These are phyloP conservation scores for Hypoxylon subgilvum DNA, from an alignment of 495 filamentous ascomycete species.

Conservation along the genomic window DNA sequence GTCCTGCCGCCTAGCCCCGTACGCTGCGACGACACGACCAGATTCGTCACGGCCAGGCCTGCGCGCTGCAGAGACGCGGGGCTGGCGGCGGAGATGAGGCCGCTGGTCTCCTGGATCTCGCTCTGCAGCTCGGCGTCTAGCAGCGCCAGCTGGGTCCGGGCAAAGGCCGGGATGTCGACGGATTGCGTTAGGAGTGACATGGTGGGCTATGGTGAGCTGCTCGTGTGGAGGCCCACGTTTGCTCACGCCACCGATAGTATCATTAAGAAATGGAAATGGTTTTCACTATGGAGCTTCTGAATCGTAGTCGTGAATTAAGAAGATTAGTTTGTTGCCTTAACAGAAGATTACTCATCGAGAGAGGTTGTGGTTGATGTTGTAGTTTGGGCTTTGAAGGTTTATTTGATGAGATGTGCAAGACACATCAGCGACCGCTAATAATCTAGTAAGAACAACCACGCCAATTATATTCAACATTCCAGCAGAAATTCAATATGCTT, in stretches of 20 bases:
- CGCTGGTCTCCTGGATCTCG: conserved; percentile 74
- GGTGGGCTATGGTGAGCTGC: not conserved
- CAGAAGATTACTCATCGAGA: not conserved
- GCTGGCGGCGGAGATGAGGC: conserved; percentile 71
- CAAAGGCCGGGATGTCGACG: conserved; percentile 77
- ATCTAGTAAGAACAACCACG: not conserved
- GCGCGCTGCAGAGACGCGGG: conserved; percentile 80
- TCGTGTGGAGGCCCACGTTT: not conserved
- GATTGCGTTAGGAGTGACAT: conserved; percentile 51
- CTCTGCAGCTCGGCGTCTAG: conserved; percentile 78
- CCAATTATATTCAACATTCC: no score
- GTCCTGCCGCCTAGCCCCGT: conserved; percentile 90
- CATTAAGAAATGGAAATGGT: no score
- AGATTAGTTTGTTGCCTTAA: no score
- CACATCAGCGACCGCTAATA: not conserved
- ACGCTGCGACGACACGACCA: conserved; percentile 76
- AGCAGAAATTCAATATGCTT: no score
- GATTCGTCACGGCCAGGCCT: conserved; percentile 84
- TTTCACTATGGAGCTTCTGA: no score
- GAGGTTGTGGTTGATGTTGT: conserved; percentile 13
- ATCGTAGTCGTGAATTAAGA: no score
- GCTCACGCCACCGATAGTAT: not conserved
- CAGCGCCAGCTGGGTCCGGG: conserved; percentile 75
- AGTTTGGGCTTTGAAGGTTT: conserved; percentile 16
- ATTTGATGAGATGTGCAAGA: conserved; percentile 2